Evolutionary conservation across 2,329 filamentous ascomycete genomes (phyloP).

Genomic region (Drechmeria coniospora): DNA sequence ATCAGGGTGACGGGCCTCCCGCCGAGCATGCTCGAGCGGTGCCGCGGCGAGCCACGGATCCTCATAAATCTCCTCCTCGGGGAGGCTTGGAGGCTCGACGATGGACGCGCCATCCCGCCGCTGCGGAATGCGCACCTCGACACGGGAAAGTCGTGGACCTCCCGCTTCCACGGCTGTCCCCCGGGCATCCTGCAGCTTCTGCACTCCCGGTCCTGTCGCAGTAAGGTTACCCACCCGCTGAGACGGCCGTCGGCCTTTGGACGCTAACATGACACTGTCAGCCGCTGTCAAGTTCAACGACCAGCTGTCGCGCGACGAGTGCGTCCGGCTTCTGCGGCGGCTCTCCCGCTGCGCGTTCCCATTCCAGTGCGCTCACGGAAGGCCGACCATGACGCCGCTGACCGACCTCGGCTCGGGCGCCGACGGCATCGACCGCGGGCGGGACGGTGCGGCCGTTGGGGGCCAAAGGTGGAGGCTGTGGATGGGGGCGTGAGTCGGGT

Average conservation of each 20-base stretch:
- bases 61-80: slow-evolving; percentile 59
- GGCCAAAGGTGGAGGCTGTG: slow-evolving; percentile 10
- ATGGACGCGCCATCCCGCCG: slow-evolving; percentile 16
- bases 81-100: slow-evolving; percentile 54
- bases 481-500: slow-evolving; percentile 2
- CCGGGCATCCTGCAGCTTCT: slow-evolving; percentile 60
- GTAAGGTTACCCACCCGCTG: slow-evolving; percentile 20
- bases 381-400: slow-evolving; percentile 50
- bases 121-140: slow-evolving; percentile 1
- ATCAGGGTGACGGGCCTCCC: slow-evolving; percentile 48
- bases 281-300: slow-evolving; percentile 80
- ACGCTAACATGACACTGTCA: slow-evolving; percentile 10
- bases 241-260: too few relatives aligned
- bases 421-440: slow-evolving; percentile 12
- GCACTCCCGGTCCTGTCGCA: slow-evolving; percentile 61
- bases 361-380: slow-evolving; percentile 72
- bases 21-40: slow-evolving; percentile 58
- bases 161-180: slow-evolving; percentile 54
- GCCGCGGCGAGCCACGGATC: slow-evolving; percentile 53
- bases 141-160: slow-evolving; percentile 34
- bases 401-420: slow-evolving; percentile 28
- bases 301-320: slow-evolving; percentile 39
- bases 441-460: slow-evolving; percentile 4
- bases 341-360: slow-evolving; percentile 55
- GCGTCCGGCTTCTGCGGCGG: slow-evolving; percentile 36